These are phyloP conservation scores for Candida ponderosae DNA, from an alignment of 805 yeast genomes.

Conservation along the genomic window DNA sequence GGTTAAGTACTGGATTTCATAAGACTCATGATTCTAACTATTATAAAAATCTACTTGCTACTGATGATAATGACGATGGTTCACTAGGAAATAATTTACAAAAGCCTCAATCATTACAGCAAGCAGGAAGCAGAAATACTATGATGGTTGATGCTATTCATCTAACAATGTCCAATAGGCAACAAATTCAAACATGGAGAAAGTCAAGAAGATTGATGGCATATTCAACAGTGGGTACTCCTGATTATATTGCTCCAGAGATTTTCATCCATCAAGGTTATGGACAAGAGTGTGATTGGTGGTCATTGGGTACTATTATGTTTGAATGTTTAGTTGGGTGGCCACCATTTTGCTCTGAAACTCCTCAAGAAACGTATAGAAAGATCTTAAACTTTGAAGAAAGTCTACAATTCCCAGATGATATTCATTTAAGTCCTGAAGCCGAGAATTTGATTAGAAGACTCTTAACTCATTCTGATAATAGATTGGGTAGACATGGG, in stretches of 20 bases:
- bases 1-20: conserved; percentile 93
- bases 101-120: conserved; percentile 26
- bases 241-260: conserved; percentile 98
- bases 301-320: conserved; percentile 97
- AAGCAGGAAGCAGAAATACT: conserved; percentile 51
- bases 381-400: conserved; percentile 88
- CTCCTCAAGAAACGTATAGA: conserved; percentile 91
- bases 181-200: conserved; percentile 68
- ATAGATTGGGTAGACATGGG: conserved; percentile 64
- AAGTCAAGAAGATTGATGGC: conserved; percentile 79
- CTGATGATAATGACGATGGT: conserved; percentile 74
- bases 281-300: conserved; percentile 95
- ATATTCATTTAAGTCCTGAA: conserved; percentile 76
- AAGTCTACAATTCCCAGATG: conserved; percentile 84
- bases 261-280: conserved; percentile 82
- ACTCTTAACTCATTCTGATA: conserved; percentile 79
- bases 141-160: conserved; percentile 92
- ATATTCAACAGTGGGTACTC: conserved; percentile 96
- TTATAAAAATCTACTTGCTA: conserved; percentile 60
- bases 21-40: conserved; percentile 89
- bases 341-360: conserved; percentile 93
- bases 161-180: conserved; percentile 91
- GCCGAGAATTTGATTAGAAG: conserved; percentile 84
- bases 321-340: conserved; percentile 95
- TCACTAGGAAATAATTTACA: conserved; percentile 27